Evolutionary conservation across 495 filamentous ascomycete species (phyloP).

Genomic region (Physcia stellaris): DNA sequence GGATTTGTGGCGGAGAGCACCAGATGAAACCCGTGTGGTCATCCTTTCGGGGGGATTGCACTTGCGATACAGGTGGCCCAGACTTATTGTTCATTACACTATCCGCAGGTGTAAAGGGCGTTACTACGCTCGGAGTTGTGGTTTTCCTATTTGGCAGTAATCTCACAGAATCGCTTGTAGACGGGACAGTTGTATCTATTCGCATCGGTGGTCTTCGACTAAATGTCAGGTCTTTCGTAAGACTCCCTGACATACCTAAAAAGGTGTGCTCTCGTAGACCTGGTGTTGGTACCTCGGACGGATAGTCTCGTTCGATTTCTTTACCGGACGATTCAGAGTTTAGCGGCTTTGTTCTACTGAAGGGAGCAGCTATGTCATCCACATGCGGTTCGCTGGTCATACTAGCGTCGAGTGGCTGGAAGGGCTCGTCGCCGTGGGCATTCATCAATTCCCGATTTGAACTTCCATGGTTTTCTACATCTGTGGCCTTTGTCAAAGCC

Average conservation of each 20-base stretch:
- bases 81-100: slow-evolving; percentile 10
- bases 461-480: too few species aligned
- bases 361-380: too few species aligned
- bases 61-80: slow-evolving; percentile 13
- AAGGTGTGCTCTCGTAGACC: slow-evolving; percentile 9
- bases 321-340: too few species aligned
- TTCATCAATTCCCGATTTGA: too few species aligned
- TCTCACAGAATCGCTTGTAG: slow-evolving; percentile 3
- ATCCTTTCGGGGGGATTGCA: slow-evolving; percentile 35
- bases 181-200: slow-evolving; percentile 13
- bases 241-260: slow-evolving; percentile 9
- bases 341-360: too few species aligned
- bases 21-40: slow-evolving; percentile 51
- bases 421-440: too few species aligned
- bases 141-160: slow-evolving; percentile 5
- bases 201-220: slow-evolving; percentile 18
- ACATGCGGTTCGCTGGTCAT: too few species aligned
- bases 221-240: slow-evolving; percentile 13
- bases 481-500: too few species aligned
- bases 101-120: slow-evolving; percentile 4
- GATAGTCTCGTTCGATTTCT: too few species aligned
- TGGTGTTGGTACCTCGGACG: background rate
- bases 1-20: slow-evolving; percentile 56
- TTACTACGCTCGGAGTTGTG: slow-evolving; percentile 1
- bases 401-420: too few species aligned